A percentile compares a stretch with the other conserved stretches of the same genome.
These are phyloP conservation scores for Eimeria sp. DNA, from an alignment of 169 alveolate species.

Conservation along the genomic window DNA sequence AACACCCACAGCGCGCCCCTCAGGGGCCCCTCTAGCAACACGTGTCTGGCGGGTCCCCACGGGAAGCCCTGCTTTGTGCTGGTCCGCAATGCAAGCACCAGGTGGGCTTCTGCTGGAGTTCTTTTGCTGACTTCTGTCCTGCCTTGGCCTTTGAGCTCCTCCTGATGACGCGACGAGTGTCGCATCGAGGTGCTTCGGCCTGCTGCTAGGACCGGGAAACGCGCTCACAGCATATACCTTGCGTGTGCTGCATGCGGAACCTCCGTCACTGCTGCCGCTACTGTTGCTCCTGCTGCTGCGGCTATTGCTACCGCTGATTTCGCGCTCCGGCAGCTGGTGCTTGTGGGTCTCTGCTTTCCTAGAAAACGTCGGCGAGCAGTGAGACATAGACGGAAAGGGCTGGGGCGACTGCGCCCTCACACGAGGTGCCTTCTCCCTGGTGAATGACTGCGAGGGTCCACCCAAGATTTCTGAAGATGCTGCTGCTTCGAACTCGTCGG, in stretches of 20 bases:
- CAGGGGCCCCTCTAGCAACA: neutral
- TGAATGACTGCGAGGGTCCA: neutral
- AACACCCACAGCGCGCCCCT: neutral
- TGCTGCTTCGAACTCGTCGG: slow-evolving; percentile 42
- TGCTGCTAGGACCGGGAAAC: neutral
- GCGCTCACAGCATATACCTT: neutral
- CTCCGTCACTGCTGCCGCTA: neutral
- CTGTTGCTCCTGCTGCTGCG: neutral
- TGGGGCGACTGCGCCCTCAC: slow-evolving; percentile 79
- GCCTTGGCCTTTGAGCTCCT: neutral
- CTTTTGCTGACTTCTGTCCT: neutral
- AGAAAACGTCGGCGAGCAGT: slow-evolving; percentile 12
- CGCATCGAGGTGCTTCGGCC: slow-evolving; percentile 11
- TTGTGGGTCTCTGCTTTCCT: neutral
- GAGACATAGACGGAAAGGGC: slow-evolving; percentile 69
- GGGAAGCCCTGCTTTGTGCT: neutral
- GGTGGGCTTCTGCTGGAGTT: neutral
- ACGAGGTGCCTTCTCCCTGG: slow-evolving; percentile 1
- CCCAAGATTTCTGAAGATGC: neutral
- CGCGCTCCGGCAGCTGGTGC: neutral
- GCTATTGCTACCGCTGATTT: neutral
- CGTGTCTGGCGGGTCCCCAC: neutral
- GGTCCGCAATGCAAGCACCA: neutral
- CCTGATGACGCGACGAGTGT: neutral
- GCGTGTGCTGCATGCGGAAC: neutral